Conservation (phyloP, 345 rosid species). For the Camelina hispida region DNA sequence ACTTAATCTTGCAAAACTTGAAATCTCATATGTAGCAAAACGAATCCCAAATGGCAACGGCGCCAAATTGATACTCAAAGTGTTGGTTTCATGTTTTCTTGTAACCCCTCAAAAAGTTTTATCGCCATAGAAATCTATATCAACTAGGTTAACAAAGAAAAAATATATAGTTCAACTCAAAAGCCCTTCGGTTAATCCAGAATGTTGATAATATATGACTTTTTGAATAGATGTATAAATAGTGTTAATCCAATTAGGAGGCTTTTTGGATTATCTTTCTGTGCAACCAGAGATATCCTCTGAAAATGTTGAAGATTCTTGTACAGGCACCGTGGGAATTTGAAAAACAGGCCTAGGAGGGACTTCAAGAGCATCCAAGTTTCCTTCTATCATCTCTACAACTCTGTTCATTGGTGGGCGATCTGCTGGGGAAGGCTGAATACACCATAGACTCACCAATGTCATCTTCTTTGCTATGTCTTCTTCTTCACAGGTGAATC, state of each 20-base stretch:
- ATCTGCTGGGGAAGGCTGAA: slow-evolving; percentile 40
- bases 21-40: too few species aligned
- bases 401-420: slow-evolving; percentile 37
- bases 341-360: slow-evolving; percentile 35
- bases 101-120: not conserved
- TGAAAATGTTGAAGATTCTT: not conserved
- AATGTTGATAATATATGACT: not conserved
- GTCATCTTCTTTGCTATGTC: slow-evolving; percentile 34
- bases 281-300: not conserved
- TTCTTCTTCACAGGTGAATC: too few species aligned
- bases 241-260: not conserved
- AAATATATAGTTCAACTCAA: not conserved
- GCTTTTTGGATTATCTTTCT: not conserved
- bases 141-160: not conserved
- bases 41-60: too few species aligned
- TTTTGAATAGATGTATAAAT: not conserved
- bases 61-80: not conserved
- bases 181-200: not conserved
- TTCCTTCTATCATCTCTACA: slow-evolving; percentile 44
- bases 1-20: too few species aligned
- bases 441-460: slow-evolving; percentile 30
- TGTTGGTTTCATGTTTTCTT: not conserved
- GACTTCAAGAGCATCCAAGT: slow-evolving; percentile 10
- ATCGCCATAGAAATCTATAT: not conserved
- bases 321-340: not conserved